These are phyloP conservation scores for Trypanosoma congolense DNA, from an alignment of 208 protist species.

Conservation along the genomic window DNA sequence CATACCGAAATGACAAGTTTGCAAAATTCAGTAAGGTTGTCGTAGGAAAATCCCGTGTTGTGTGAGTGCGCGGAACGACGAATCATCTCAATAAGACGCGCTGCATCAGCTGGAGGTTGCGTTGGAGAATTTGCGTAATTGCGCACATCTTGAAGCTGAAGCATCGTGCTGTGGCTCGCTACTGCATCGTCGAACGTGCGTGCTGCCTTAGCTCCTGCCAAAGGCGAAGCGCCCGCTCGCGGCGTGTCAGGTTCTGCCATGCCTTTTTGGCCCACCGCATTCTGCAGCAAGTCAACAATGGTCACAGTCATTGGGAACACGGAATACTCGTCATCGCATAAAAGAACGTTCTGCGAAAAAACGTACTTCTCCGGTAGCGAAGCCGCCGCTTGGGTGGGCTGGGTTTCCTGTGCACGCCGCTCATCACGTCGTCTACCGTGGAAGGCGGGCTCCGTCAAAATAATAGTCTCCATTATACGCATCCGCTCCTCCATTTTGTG, in stretches of 20 bases:
- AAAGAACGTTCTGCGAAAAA: constrained; percentile 87
- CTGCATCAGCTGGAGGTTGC: constrained; percentile 74
- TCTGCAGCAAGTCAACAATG: constrained; percentile 82
- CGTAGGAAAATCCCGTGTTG: constrained; percentile 77
- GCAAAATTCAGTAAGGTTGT: constrained; percentile 77
- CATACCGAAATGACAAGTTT: constrained; percentile 86
- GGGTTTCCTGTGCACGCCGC: constrained; percentile 47
- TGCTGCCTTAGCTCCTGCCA: constrained; percentile 18
- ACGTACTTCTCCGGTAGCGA: constrained; percentile 71
- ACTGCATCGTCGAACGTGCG: constrained; percentile 80
- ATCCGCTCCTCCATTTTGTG: constrained; percentile 80
- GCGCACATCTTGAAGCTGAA: constrained; percentile 84
- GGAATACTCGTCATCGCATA: constrained; percentile 79
- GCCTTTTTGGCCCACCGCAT: constrained; percentile 73
- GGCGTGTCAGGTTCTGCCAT: constrained; percentile 84
- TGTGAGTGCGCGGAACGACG: constrained; percentile 65
- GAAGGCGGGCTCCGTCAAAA: constrained; percentile 78
- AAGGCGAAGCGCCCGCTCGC: constrained; percentile 50
- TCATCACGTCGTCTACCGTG: constrained; percentile 62
- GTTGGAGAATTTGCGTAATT: constrained; percentile 87
- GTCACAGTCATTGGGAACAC: constrained; percentile 82
- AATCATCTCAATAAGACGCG: constrained; percentile 82
- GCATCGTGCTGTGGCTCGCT: constrained; percentile 86
- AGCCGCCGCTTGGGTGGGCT: constrained; percentile 8
- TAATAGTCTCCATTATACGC: constrained; percentile 71